These are phyloP conservation scores for Apiotrichum gamsii DNA, from an alignment of 1,284 basidiomycete species.

Conservation along the genomic window DNA sequence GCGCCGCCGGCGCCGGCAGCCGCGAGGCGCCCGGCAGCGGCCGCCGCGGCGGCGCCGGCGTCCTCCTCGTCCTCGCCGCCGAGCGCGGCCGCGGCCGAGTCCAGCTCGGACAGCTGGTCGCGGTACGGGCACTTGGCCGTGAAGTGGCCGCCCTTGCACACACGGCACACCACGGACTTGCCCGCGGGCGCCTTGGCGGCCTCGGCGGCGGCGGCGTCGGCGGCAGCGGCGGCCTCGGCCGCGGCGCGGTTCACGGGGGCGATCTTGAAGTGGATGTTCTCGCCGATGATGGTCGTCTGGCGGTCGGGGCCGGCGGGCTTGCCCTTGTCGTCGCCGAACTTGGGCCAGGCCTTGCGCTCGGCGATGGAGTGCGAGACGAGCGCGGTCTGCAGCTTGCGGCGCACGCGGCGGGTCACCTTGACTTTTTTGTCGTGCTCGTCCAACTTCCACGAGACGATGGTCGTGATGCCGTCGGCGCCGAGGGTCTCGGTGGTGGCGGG, in stretches of 20 bases:
- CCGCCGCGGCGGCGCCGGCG: conserved; percentile 12
- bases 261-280: conserved; percentile 79
- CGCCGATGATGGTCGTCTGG: conserved; percentile 92
- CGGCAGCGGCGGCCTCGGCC: conserved; percentile 47
- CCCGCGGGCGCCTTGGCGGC: conserved; percentile 63
- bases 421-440: conserved; percentile 94
- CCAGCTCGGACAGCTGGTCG: conserved; percentile 71
- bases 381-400: conserved; percentile 82
- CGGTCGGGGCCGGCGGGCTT: conserved; percentile 83
- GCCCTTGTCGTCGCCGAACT: conserved; percentile 90
- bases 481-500: conserved; percentile 55
- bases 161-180: conserved; percentile 85
- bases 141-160: conserved; percentile 96
- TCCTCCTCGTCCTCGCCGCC: conserved; percentile 35
- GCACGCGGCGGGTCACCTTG: conserved; percentile 80
- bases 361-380: conserved; percentile 90
- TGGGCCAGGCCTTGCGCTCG: conserved; percentile 85
- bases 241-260: conserved; percentile 74
- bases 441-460: conserved; percentile 71
- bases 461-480: conserved; percentile 84
- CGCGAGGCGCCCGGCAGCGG: conserved; percentile 12
- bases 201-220: conserved; percentile 65
- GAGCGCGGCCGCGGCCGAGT: conserved; percentile 59
- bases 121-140: conserved; percentile 99
- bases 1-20: conserved; percentile 22